Conservation (phyloP, 1,284 basidiomycete species). For the Vanrija pseudolonga region DNA sequence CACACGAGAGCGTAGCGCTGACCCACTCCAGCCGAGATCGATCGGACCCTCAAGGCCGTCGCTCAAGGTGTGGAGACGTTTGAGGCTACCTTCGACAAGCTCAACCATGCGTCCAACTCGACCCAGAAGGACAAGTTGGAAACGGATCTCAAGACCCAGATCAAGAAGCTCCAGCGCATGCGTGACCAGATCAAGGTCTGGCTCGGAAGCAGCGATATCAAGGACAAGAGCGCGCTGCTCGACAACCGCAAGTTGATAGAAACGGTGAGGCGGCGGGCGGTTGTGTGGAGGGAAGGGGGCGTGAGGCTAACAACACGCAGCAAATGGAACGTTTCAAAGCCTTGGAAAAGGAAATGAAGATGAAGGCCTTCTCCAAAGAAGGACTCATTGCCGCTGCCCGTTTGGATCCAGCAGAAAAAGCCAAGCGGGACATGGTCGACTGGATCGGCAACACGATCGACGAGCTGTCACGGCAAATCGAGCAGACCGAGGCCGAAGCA, state of each 20-base stretch:
- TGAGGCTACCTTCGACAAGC: slow-evolving; percentile 93
- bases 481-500: slow-evolving; percentile 91
- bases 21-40: slow-evolving; percentile 74
- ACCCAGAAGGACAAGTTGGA: slow-evolving; percentile 97
- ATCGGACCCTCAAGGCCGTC: slow-evolving; percentile 93
- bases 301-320: slow-evolving; percentile 52
- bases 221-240: slow-evolving; percentile 91
- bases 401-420: slow-evolving; percentile 94
- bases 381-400: slow-evolving; percentile 91
- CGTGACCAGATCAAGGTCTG: slow-evolving; percentile 99
- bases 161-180: slow-evolving; percentile 97
- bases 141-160: slow-evolving; percentile 92
- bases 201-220: slow-evolving; percentile 97
- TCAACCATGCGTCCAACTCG: slow-evolving; percentile 80
- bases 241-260: slow-evolving; percentile 96
- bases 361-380: slow-evolving; percentile 99
- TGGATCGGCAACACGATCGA: slow-evolving; percentile 88
- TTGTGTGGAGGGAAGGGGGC: neutral
- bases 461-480: slow-evolving; percentile 88
- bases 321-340: slow-evolving; percentile 99
- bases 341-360: slow-evolving; percentile 99
- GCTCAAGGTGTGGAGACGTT: slow-evolving; percentile 89
- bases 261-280: slow-evolving; percentile 64
- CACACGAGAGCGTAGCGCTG: neutral
- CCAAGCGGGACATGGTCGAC: slow-evolving; percentile 83